Conservation (phyloP, 805 yeast genomes). For the Spathaspora gorwiae region DNA sequence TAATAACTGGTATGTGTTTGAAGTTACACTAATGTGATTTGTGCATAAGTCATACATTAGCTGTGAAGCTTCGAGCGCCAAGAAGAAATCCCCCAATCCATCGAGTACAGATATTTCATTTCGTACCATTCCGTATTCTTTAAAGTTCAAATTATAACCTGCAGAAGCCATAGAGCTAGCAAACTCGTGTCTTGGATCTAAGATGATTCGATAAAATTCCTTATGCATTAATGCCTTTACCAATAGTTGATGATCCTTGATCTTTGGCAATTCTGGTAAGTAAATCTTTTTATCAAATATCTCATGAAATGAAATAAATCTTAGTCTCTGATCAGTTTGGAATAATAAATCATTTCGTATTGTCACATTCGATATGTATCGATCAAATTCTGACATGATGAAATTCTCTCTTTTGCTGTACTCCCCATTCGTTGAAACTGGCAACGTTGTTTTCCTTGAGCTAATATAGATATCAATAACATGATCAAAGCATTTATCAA, state of each 20-base stretch:
- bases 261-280: constrained; percentile 32
- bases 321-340: constrained; percentile 7
- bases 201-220: constrained; percentile 29
- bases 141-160: constrained; percentile 17
- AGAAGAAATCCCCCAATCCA: constrained; percentile 38
- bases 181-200: constrained; percentile 24
- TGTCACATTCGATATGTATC: constrained; percentile 21
- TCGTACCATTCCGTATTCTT: constrained; percentile 19
- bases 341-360: constrained; percentile 22
- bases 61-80: constrained; percentile 33
- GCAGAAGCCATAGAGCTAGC: constrained; percentile 13
- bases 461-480: constrained; percentile 28
- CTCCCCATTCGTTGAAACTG: not conserved
- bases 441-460: constrained; percentile 11
- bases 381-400: constrained; percentile 15
- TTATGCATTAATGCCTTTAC: constrained; percentile 35
- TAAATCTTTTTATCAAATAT: constrained; percentile 16
- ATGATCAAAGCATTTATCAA: constrained; percentile 24
- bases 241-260: constrained; percentile 23
- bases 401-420: constrained; percentile 4
- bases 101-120: constrained; percentile 36
- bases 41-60: constrained; percentile 22
- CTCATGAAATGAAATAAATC: constrained; percentile 19
- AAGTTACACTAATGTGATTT: constrained; percentile 6
- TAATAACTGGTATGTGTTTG: constrained; percentile 14